Conservation (phyloP, 2,329 filamentous ascomycete species). For the Thelonectria blattea region DNA sequence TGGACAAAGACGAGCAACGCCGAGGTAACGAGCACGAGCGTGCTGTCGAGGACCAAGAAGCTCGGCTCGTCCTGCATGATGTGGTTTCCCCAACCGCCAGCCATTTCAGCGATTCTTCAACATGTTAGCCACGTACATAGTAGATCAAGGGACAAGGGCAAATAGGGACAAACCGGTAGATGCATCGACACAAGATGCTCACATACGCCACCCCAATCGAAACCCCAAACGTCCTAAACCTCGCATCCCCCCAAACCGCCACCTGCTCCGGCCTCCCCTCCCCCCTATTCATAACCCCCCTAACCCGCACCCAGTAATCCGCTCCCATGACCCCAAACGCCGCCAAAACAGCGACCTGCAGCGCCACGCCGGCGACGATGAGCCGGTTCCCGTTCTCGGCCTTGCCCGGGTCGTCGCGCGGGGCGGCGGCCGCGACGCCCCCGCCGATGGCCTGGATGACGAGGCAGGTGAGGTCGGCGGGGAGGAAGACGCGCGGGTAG, state of each 20-base stretch:
- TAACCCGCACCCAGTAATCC: constrained; percentile 55
- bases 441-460: constrained; percentile 65
- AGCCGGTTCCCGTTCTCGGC: constrained; percentile 54
- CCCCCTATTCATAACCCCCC: constrained; percentile 44
- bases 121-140: constrained; percentile 21
- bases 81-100: constrained; percentile 66
- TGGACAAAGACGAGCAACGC: constrained; percentile 59
- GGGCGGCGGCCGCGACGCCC: constrained; percentile 58
- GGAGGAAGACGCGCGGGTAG: constrained; percentile 65
- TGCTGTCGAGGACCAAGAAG: constrained; percentile 63
- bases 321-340: constrained; percentile 51
- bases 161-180: constrained; percentile 54
- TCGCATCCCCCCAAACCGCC: constrained; percentile 50
- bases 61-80: constrained; percentile 68
- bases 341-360: constrained; percentile 59
- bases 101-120: constrained; percentile 65
- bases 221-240: constrained; percentile 52
- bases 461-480: constrained; percentile 63
- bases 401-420: constrained; percentile 46
- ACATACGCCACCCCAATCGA: constrained; percentile 54
- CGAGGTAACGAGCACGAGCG: constrained; percentile 57
- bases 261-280: constrained; percentile 41
- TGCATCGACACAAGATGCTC: constrained; percentile 57
- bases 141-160: neutral
- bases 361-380: constrained; percentile 60